These are phyloP conservation scores for Penicillium atrosanguineum DNA, from an alignment of 495 filamentous ascomycete species.

Conservation along the genomic window DNA sequence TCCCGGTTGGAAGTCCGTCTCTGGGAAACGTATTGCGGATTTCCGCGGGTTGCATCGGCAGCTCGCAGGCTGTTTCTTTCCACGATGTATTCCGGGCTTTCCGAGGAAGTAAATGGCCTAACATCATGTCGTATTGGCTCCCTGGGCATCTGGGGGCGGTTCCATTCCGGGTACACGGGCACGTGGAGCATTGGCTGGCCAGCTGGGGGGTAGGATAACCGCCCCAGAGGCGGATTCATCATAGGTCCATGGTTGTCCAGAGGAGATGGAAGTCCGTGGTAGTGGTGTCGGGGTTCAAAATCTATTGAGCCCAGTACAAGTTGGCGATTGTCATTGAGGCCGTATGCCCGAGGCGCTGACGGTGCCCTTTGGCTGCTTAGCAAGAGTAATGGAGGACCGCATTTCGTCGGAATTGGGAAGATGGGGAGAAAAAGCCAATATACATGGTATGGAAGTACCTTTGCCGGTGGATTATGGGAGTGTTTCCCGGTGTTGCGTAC, in stretches of 20 bases:
- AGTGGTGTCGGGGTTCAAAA: constrained; percentile 32
- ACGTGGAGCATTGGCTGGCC: constrained; percentile 30
- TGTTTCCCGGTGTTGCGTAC: constrained; percentile 31
- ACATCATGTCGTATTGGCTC: constrained; percentile 33
- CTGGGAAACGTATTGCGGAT: constrained; percentile 57
- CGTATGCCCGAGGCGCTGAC: constrained; percentile 29
- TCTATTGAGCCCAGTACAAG: constrained; percentile 23
- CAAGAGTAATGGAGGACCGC: constrained; percentile 11
- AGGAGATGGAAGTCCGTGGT: constrained; percentile 29
- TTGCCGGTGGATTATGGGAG: constrained; percentile 42
- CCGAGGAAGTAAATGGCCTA: constrained; percentile 31
- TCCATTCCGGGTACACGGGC: constrained; percentile 37
- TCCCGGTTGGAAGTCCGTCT: constrained; percentile 77
- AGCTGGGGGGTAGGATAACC: constrained; percentile 38
- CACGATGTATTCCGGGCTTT: constrained; percentile 40
- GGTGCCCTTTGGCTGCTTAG: constrained; percentile 37
- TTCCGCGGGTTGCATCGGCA: constrained; percentile 45
- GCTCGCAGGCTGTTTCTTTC: constrained; percentile 39
- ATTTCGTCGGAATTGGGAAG: constrained; percentile 11
- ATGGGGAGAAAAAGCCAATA: constrained; percentile 4
- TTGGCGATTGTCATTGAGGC: constrained; percentile 30
- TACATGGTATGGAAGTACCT: constrained; percentile 35
- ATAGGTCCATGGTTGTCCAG: constrained; percentile 22
- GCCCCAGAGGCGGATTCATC: constrained; percentile 25
- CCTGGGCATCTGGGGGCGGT: constrained; percentile 30